A percentile compares a stretch with the other conserved stretches of the same genome.
Conservation (phyloP, 352 stramenopile genomes). For the Globisporangium nunn region DNA sequence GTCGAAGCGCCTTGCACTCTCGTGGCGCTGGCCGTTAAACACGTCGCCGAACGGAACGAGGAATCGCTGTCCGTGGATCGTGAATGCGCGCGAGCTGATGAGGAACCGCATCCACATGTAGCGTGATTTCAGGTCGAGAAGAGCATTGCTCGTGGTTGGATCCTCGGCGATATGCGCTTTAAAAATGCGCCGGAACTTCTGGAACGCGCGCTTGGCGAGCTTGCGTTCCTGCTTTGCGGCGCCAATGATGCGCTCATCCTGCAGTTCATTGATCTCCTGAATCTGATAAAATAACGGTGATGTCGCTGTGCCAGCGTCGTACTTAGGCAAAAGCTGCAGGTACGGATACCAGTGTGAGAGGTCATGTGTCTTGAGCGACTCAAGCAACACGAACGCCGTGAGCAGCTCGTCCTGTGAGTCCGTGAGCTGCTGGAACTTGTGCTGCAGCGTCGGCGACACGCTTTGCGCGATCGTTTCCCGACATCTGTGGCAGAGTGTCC, state of each 20-base stretch:
- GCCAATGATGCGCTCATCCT: conserved; percentile 39
- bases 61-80: conserved; percentile 58
- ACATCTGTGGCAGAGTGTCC: conserved; percentile 16
- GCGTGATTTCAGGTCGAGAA: conserved; percentile 2
- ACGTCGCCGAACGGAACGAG: conserved; percentile 86
- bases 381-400: conserved; percentile 54
- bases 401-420: conserved; percentile 42
- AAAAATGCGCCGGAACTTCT: conserved; percentile 44
- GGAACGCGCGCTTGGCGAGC: conserved; percentile 20
- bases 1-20: conserved; percentile 14
- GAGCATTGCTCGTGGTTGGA: neutral
- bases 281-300: conserved; percentile 39
- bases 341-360: conserved; percentile 50
- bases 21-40: conserved; percentile 70
- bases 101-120: conserved; percentile 53
- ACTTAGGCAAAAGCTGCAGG: conserved; percentile 35
- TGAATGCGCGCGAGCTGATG: conserved; percentile 74
- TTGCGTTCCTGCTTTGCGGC: conserved; percentile 20
- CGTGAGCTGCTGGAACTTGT: conserved; percentile 28
- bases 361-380: conserved; percentile 25
- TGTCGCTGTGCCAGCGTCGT: neutral
- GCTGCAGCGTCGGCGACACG: conserved; percentile 20
- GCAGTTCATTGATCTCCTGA: conserved; percentile 22
- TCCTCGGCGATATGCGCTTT: conserved; percentile 2
- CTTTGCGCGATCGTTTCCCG: conserved; percentile 23